These are phyloP conservation scores for Capillidium heterosporum DNA, from an alignment of 371 early-diverging fungal species.

Conservation along the genomic window DNA sequence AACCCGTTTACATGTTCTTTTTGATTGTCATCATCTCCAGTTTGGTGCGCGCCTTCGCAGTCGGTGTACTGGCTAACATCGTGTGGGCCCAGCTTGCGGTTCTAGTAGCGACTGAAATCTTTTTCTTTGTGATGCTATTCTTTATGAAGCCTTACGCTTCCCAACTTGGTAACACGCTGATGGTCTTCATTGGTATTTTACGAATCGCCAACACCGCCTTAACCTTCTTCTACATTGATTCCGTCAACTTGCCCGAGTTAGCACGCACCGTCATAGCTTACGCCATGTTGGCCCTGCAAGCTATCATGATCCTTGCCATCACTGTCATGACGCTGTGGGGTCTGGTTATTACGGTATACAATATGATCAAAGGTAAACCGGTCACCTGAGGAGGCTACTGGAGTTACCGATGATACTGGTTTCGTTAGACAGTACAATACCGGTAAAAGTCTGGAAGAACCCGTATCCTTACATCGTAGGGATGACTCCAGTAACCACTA, in stretches of 20 bases:
- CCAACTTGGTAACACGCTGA: not conserved
- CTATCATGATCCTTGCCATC: not conserved
- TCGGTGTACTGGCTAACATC: slow-evolving; percentile 7
- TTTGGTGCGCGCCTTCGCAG: slow-evolving; percentile 12
- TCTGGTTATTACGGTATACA: not conserved
- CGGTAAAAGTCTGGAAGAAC: too few species aligned
- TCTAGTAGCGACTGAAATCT: not conserved
- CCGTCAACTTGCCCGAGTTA: not conserved
- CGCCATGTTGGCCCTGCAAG: not conserved
- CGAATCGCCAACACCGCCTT: not conserved
- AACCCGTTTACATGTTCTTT: slow-evolving; percentile 15
- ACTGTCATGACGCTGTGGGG: not conserved
- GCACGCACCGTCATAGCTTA: not conserved
- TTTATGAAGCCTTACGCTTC: not conserved
- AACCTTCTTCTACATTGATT: slow-evolving; percentile 1
- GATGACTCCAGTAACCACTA: too few species aligned
- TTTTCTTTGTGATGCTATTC: not conserved
- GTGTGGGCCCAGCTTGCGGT: not conserved
- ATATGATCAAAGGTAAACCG: too few species aligned
- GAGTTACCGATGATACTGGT: too few species aligned
- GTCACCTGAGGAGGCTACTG: too few species aligned
- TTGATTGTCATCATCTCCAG: slow-evolving; percentile 12
- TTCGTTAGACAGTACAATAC: too few species aligned
- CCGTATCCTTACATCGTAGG: too few species aligned
- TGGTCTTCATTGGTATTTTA: slow-evolving; percentile 1